phyloP scores from a whole-genome alignment of 345 rosid genomes.

The Bruguiera gymnorhiza region DNA sequence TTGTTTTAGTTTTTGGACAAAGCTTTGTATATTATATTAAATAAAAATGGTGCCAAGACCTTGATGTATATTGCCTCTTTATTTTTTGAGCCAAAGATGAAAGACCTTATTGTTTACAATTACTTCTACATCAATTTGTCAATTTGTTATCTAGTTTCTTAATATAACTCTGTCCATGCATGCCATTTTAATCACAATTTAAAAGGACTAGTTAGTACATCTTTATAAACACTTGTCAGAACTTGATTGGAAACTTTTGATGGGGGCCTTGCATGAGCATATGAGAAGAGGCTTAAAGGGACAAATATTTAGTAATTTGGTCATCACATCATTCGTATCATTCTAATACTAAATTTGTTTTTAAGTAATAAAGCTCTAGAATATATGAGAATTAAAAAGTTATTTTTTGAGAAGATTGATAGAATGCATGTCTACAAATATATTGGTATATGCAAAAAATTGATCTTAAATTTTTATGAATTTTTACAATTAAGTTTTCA shows the following conservation, averaged over 20 bases:
- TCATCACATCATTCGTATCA: no score
- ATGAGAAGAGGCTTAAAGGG: no score
- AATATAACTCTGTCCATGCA: background rate
- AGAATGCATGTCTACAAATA: no score
- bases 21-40: background rate
- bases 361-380: no score
- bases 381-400: no score
- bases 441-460: no score
- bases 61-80: background rate
- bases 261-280: no score
- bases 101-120: background rate
- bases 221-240: background rate
- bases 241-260: background rate
- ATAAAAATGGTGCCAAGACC: background rate
- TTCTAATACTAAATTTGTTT: no score
- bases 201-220: background rate
- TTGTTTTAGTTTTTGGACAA: slow-evolving; percentile 3
- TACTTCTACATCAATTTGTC: background rate
- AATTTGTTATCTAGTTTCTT: background rate
- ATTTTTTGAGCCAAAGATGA: background rate
- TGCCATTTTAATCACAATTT: background rate
- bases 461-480: no score
- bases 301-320: no score
- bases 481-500: no score
- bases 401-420: no score